Base-by-base conservation (phyloP, 2,329 filamentous ascomycete species). In the Stagonosporopsis cucurbitacearum region DNA sequence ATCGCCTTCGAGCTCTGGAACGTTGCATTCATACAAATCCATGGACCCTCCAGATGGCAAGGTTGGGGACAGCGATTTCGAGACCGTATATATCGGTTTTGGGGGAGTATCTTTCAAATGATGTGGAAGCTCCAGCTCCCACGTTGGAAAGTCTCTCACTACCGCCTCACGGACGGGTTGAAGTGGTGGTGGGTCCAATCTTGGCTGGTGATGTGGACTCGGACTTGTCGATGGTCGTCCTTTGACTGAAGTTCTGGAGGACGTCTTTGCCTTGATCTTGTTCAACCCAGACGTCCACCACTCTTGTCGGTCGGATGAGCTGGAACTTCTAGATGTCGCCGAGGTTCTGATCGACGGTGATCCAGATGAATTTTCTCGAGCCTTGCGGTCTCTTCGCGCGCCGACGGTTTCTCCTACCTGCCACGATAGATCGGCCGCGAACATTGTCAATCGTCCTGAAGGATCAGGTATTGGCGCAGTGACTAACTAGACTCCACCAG, bases 361-460 rank as follows among this genome's bases (percentile, higher is more conserved):
- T 15, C 63, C 58, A 32, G 49, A 57, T 19, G 67, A 56, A n/a
- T 60, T 62, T 53, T 74, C 64, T 50, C 60, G 64, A 23, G 67
- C 67, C 43, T 69, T 75, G 36, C 75, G 65, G 54, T 77, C 70
- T 53, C 63, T 68, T 9, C 73, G 69, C 55, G 74, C 61, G n/a
- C 75, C 75, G 36, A 77, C 70, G 40, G 66, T 75, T 59, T 77
- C 74, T n/a, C 64, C 64, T 33, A 57, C 61, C 61, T 58, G 65
- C 75, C 75, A 76, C 19, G 73, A 72, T 20, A 77, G 60, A 60
- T 77, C 75, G 45, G 74, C 73, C 42, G 71, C 57, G 50, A 77
- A 77, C 75, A 77, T 77, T 30, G 25, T 68, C 40, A 51, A 56
- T 57, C 39, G 28, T 45, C 17, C 26, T 23, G 15, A 52, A 46